Conservation (phyloP, 495 filamentous ascomycete species). For the Neurospora sp. region DNA sequence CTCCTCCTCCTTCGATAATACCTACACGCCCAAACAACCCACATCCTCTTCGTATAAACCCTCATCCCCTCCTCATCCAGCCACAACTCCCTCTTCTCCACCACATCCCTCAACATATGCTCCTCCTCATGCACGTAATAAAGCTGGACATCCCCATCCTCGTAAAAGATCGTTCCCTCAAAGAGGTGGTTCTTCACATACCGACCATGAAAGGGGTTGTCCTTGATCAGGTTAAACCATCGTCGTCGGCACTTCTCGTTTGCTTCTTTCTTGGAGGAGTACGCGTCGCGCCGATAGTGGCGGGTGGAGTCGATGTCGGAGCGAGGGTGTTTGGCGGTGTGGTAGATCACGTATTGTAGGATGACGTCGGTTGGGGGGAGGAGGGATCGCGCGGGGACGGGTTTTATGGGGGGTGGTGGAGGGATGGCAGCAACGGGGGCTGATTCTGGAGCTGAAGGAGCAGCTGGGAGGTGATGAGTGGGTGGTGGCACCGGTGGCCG, state of each 20-base stretch:
- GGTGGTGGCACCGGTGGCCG: neutral
- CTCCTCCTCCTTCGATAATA: neutral
- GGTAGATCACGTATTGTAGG: slow-evolving; percentile 1
- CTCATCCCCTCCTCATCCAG: neutral
- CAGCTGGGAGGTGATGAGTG: neutral
- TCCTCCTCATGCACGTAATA: slow-evolving; percentile 5
- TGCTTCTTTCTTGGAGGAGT: neutral
- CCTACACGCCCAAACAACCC: slow-evolving; percentile 10
- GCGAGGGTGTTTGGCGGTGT: too few species aligned
- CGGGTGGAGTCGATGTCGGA: too few species aligned
- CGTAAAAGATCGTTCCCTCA: neutral
- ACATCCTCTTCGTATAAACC: slow-evolving; percentile 8
- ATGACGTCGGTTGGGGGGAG: neutral
- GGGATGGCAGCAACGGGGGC: neutral
- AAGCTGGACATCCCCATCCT: neutral
- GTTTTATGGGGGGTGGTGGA: neutral
- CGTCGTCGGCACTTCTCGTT: neutral
- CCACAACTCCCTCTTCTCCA: neutral
- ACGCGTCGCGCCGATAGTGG: too few species aligned
- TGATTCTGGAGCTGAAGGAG: neutral
- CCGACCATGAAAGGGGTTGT: too few species aligned
- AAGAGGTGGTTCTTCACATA: too few species aligned
- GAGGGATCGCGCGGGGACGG: neutral
- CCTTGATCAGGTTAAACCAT: neutral
- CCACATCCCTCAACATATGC: neutral